Evolutionary conservation across 2,329 filamentous ascomycete species (phyloP).

Genomic region (Alternaria infectoria): DNA sequence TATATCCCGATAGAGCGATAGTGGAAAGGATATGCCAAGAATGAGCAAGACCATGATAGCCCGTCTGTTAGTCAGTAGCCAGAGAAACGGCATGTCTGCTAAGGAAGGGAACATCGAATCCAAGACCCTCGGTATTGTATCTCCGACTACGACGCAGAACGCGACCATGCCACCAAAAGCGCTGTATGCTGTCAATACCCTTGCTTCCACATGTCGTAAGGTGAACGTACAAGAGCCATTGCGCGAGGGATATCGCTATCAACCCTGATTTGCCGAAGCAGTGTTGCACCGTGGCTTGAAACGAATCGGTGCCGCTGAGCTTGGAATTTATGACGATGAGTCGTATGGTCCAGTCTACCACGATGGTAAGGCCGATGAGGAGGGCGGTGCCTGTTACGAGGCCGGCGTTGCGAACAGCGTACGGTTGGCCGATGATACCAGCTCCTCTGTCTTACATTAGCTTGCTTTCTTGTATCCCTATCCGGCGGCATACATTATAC

Average conservation of each 20-base stretch:
- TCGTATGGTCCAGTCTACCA: slow-evolving; percentile 96
- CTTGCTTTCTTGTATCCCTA: not conserved
- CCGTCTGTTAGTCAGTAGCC: slow-evolving; percentile 79
- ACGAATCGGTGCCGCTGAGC: slow-evolving; percentile 89
- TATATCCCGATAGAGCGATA: slow-evolving; percentile 95
- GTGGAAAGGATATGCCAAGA: slow-evolving; percentile 83
- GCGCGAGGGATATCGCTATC: slow-evolving; percentile 87
- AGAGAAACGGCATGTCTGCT: slow-evolving; percentile 74
- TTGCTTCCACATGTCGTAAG: not conserved
- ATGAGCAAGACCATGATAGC: slow-evolving; percentile 89
- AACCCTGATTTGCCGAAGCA: slow-evolving; percentile 90
- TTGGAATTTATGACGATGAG: slow-evolving; percentile 98
- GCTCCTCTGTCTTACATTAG: slow-evolving; percentile 56
- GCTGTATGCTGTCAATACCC: slow-evolving; percentile 46
- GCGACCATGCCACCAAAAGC: slow-evolving; percentile 99
- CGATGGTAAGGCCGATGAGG: slow-evolving; percentile 77
- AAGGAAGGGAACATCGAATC: slow-evolving; percentile 80
- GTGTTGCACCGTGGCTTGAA: slow-evolving; percentile 93
- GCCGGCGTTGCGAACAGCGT: slow-evolving; percentile 93
- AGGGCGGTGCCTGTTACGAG: slow-evolving; percentile 80
- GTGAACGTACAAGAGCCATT: slow-evolving; percentile 80
- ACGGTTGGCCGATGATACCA: slow-evolving; percentile 81
- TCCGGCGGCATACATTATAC: slow-evolving; percentile 70
- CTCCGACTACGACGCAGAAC: slow-evolving; percentile 96
- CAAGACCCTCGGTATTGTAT: slow-evolving; percentile 92